Base-by-base conservation (phyloP, 495 filamentous ascomycete species). In the Chaetomium cochliodes region DNA sequence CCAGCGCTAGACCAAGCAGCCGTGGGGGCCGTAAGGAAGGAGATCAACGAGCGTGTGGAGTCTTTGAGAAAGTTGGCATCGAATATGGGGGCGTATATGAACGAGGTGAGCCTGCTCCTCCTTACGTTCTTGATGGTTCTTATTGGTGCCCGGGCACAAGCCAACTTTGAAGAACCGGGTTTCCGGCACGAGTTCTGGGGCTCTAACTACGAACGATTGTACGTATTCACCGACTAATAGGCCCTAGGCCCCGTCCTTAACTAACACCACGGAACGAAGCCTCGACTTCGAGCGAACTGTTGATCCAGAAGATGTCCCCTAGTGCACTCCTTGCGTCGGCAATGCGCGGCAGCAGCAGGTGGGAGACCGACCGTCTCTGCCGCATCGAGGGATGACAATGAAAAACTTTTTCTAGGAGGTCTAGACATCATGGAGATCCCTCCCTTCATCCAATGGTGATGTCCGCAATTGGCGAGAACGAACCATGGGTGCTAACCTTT, bases 221-320 rank as follows among this genome's bases (percentile, higher is more conserved):
- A 65, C 7, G 62, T 65, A 22, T 39, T 13, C 25, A 13, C 56
- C 52, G 33, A 4, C 39, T 13, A 13, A 1, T 20, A 33, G 3
- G 3, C 50, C 22, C 30, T 7, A 33, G 20, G 22, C 37, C 16
- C 15, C 28, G 18, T 3, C 3, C 30, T 13, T 15, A 30, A 12
- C 6, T 25, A 25, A 28, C 15, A 30, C 30, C 3, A 25, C 13
- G 46, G 44, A 3, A 30, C 13, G 30, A 54, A 56, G 68, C 26
- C 53, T 72, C 5, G 30, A 39, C 23, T 83, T 85, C 61, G 86
- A 87, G 69, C 70, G 77, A 51, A 75, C 76, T 52, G 78, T 84
- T 18, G 87, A 90, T 73, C 86, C 87, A 0, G 59, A 78, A 12
- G 78, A 82, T 49, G 71, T 88, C 5, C 81, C 89, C 47, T 89